A percentile compares a stretch with the other conserved stretches of the same genome.
Evolutionary conservation across 371 early-diverging fungal species (phyloP).

Genomic region (Rhizomucor pusillus): DNA sequence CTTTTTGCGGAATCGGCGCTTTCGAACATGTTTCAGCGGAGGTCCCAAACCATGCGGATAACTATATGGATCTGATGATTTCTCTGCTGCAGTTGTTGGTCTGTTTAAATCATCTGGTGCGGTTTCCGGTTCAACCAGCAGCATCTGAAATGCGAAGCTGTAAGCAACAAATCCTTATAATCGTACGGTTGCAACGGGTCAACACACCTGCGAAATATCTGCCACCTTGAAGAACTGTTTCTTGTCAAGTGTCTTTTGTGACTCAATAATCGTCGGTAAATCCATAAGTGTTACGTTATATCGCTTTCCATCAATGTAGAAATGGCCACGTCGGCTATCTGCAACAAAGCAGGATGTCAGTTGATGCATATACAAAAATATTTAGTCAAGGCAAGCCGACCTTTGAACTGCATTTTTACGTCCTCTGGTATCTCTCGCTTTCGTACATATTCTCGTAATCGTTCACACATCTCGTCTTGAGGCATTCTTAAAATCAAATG

Average conservation of each 20-base stretch:
- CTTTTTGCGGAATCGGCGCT: slow-evolving; percentile 86
- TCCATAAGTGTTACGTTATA: slow-evolving; percentile 80
- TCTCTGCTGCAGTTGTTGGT: slow-evolving; percentile 25
- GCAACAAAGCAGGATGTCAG: background rate
- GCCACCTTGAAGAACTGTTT: slow-evolving; percentile 97
- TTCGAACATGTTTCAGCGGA: slow-evolving; percentile 84
- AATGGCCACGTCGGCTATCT: slow-evolving; percentile 75
- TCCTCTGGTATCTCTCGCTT: slow-evolving; percentile 70
- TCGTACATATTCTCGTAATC: slow-evolving; percentile 65
- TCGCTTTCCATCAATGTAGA: slow-evolving; percentile 56
- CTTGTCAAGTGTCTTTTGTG: slow-evolving; percentile 93
- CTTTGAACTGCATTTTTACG: slow-evolving; percentile 62
- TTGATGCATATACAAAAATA: background rate
- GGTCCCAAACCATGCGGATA: slow-evolving; percentile 92
- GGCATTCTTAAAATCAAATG: slow-evolving; percentile 82
- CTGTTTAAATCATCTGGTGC: slow-evolving; percentile 25
- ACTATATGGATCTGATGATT: slow-evolving; percentile 52
- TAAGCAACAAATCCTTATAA: slow-evolving; percentile 2
- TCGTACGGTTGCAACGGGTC: background rate
- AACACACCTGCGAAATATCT: slow-evolving; percentile 87
- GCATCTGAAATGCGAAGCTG: slow-evolving; percentile 47
- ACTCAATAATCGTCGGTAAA: slow-evolving; percentile 95
- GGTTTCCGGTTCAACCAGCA: slow-evolving; percentile 42
- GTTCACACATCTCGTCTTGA: slow-evolving; percentile 57
- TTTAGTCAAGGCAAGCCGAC: slow-evolving; percentile 10